Conservation (phyloP, 768 basidiomycete genomes). For the Phlebiopsis flavidoalba region DNA sequence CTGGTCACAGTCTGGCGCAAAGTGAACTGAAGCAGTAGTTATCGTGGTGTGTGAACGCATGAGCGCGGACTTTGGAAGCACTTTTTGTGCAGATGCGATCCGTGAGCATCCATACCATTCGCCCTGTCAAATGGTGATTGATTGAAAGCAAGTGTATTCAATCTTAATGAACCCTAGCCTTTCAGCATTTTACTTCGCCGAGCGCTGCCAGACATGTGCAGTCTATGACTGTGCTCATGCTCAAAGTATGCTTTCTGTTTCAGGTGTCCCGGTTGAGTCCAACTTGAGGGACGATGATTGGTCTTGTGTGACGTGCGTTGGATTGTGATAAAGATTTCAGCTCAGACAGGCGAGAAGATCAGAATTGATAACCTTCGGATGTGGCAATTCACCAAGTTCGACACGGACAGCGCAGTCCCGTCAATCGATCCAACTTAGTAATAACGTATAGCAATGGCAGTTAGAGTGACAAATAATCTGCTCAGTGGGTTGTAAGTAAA, state of each 20-base stretch:
- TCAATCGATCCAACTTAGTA: too few species aligned
- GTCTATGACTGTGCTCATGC: slow-evolving; percentile 50
- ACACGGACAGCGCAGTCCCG: too few species aligned
- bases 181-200: slow-evolving; percentile 69
- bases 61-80: slow-evolving; percentile 64
- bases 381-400: too few species aligned
- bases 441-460: too few species aligned
- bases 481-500: slow-evolving; percentile 45
- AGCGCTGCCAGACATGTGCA: slow-evolving; percentile 57
- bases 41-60: slow-evolving; percentile 62
- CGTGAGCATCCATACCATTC: slow-evolving; percentile 51
- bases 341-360: neutral
- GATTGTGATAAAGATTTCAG: neutral
- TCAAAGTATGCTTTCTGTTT: neutral
- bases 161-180: slow-evolving; percentile 53
- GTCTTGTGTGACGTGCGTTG: neutral
- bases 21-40: slow-evolving; percentile 42
- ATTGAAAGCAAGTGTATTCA: neutral
- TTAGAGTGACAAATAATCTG: too few species aligned
- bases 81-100: slow-evolving; percentile 56
- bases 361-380: neutral
- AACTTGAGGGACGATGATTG: neutral
- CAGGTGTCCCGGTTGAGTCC: neutral
- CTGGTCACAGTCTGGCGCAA: slow-evolving; percentile 66
- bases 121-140: neutral